Conservation (phyloP, 1,284 basidiomycete genomes). For the Neonothopanus nambi region DNA sequence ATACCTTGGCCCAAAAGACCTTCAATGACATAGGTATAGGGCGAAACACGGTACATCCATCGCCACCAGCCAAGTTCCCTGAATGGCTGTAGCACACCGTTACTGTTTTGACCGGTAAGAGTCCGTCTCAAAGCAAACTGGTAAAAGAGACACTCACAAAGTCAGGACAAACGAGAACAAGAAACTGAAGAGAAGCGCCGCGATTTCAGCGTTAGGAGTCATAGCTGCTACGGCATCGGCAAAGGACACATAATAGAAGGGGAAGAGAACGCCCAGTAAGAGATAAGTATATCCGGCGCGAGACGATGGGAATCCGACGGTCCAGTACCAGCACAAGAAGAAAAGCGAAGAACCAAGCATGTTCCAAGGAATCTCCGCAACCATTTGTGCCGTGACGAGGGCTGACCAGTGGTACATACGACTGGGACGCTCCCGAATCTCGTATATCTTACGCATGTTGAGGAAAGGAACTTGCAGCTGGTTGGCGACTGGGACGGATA, state of each 20-base stretch:
- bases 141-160: constrained; percentile 48
- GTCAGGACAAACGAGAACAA: constrained; percentile 70
- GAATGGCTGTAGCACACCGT: constrained; percentile 68
- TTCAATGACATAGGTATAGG: constrained; percentile 74
- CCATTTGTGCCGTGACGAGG: constrained; percentile 60
- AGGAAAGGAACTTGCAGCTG: constrained; percentile 50
- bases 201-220: constrained; percentile 65
- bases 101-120: constrained; percentile 36
- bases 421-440: constrained; percentile 73
- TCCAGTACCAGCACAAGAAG: constrained; percentile 57
- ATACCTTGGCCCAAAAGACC: constrained; percentile 53
- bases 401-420: constrained; percentile 86
- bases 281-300: constrained; percentile 60
- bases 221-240: constrained; percentile 67
- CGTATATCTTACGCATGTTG: constrained; percentile 58
- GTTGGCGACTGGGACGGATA: constrained; percentile 45
- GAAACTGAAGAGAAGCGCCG: constrained; percentile 63
- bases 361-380: constrained; percentile 69
- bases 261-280: constrained; percentile 46
- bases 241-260: constrained; percentile 56
- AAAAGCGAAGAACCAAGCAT: constrained; percentile 58
- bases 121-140: constrained; percentile 8
- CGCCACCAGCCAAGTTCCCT: constrained; percentile 74
- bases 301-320: constrained; percentile 48
- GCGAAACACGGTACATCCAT: constrained; percentile 82